A percentile compares a stretch with the other conserved stretches of the same genome.
phyloP scores from a whole-genome alignment of 2,329 filamentous ascomycete species.

The Colletotrichum tabaci region DNA sequence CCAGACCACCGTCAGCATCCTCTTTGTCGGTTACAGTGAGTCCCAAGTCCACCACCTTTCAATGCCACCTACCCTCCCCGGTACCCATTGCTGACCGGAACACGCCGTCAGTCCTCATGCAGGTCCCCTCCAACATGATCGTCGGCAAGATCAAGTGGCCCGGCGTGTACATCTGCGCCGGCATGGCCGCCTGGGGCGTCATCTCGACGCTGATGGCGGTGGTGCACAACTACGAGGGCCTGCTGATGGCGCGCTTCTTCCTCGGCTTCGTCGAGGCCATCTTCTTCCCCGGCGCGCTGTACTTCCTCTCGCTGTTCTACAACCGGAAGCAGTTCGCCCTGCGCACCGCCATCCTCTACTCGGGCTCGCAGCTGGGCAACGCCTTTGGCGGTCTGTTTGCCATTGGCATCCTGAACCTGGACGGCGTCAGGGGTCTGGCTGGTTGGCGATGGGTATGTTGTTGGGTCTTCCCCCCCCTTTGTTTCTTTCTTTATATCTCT shows the following conservation, averaged over 20 bases:
- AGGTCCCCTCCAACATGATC: constrained; percentile 55
- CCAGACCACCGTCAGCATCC: constrained; percentile 56
- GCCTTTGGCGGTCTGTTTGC: constrained; percentile 55
- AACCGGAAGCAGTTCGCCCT: constrained; percentile 54
- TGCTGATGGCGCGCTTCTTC: constrained; percentile 43
- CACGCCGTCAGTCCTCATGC: constrained; percentile 47
- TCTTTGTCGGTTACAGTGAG: constrained; percentile 54
- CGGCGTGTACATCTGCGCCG: constrained; percentile 44
- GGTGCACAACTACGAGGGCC: constrained; percentile 60
- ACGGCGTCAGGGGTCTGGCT: constrained; percentile 70
- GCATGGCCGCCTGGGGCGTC: constrained; percentile 46
- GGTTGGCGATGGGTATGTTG: constrained; percentile 72
- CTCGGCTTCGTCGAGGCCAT: constrained; percentile 42
- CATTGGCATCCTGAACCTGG: constrained; percentile 67
- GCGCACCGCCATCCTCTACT: constrained; percentile 52
- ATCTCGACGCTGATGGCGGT: constrained; percentile 57
- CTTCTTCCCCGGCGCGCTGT: constrained; percentile 60
- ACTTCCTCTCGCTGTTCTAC: constrained; percentile 58
- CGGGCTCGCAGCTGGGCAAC: constrained; percentile 51
- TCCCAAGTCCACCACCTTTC: not conserved
- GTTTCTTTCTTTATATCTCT: too few relatives aligned
- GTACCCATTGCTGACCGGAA: not conserved
- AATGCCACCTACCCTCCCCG: not conserved
- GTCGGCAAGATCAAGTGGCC: constrained; percentile 44
- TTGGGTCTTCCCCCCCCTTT: rapidly evolving